Percentiles rank a stretch among this genome's conserved stretches.
Conservation (phyloP, 1,284 basidiomycete genomes). For the Ceratobasidium sp. region DNA sequence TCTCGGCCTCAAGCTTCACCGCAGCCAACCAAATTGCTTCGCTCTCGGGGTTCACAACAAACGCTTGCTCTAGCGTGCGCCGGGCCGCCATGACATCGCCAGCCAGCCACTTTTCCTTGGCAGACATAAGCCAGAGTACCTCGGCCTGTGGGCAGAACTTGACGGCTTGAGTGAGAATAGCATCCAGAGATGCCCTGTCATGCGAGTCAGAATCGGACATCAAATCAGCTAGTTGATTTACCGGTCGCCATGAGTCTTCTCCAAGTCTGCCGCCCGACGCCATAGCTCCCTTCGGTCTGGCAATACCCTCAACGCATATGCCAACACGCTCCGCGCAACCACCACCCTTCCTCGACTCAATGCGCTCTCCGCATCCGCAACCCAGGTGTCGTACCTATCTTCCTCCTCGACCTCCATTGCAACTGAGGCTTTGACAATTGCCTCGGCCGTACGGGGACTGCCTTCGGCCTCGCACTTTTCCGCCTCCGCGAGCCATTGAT, state of each 20-base stretch:
- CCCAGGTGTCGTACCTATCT: conserved; percentile 90
- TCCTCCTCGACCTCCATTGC: conserved; percentile 96
- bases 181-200: conserved; percentile 82
- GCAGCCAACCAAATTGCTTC: conserved; percentile 98
- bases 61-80: conserved; percentile 88
- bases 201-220: conserved; percentile 28
- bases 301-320: conserved; percentile 92
- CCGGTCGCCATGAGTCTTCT: conserved; percentile 88
- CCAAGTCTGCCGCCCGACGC: conserved; percentile 91
- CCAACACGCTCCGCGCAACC: conserved; percentile 87
- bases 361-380: conserved; percentile 89
- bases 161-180: conserved; percentile 85
- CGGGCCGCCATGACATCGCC: conserved; percentile 91
- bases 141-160: conserved; percentile 94
- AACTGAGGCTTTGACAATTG: conserved; percentile 96
- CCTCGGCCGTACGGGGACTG: conserved; percentile 87
- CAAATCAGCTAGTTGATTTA: conserved; percentile 55
- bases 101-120: conserved; percentile 93
- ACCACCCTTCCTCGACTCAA: conserved; percentile 81
- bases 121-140: conserved; percentile 96
- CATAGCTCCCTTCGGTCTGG: conserved; percentile 87
- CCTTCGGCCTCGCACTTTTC: conserved; percentile 92
- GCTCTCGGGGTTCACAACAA: conserved; percentile 95
- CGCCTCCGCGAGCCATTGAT: conserved; percentile 97
- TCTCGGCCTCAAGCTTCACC: conserved; percentile 95